Base-by-base conservation (phyloP, 2,329 filamentous ascomycete species). In the Sarocladiaceae sp. region DNA sequence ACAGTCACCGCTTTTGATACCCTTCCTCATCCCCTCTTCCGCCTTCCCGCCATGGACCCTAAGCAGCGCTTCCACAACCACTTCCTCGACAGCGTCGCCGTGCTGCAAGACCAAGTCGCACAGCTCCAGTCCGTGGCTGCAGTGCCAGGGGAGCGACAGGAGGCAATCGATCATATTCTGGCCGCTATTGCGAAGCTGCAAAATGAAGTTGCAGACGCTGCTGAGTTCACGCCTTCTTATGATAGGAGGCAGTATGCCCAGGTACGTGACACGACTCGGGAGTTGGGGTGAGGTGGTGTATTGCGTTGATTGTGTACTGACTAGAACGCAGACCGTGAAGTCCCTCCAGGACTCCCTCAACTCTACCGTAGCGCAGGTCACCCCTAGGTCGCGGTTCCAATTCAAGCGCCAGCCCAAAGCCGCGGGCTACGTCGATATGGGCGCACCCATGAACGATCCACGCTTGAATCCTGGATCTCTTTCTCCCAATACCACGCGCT, bases 231-330 rank as follows among this genome's bases (percentile, higher is more conserved):
- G 13, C 89, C 93, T 3, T 81, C 88, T 6, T 94, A 96, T 59
- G 93, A 97, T 57, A 88, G 93, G 61, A 80, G 87, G 53, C 83
- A 85, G 19, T 97, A 95, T 58, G 78, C 83, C 33, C 82, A 90
- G 67, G 87, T 89, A 64, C 45, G 56, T 20, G 35, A 29, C 23
- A n/a, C 24, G n/a, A n/a, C n/a, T n/a, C n/a, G n/a, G n/a, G n/a
- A n/a, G n/a, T n/a, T n/a, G n/a, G n/a, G n/a, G n/a, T n/a, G n/a
- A n/a, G n/a, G n/a, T n/a, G n/a, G n/a, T n/a, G n/a, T n/a, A n/a
- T n/a, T n/a, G n/a, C n/a, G n/a, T n/a, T n/a, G n/a, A n/a, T n/a
- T n/a, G n/a, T n/a, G n/a, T n/a, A n/a, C n/a, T n/a, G n/a, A n/a
- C n/a, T n/a, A n/a, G n/a, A 12, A 20, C 10, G 9, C 54, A 88